phyloP scores from a whole-genome alignment of 352 stramenopile species.

The Globisporangium canariense region DNA sequence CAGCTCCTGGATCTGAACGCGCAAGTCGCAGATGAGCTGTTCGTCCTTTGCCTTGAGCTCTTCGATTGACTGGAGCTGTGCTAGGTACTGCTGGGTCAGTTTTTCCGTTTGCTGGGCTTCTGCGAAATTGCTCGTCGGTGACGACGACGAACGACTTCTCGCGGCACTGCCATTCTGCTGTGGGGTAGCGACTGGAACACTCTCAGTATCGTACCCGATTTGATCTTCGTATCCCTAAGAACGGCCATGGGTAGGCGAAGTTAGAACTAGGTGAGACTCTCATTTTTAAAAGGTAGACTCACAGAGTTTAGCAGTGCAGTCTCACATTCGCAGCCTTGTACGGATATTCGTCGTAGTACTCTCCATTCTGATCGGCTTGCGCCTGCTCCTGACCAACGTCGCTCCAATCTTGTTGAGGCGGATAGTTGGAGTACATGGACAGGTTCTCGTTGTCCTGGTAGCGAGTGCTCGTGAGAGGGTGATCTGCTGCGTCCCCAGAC shows the following conservation, averaged over 20 bases:
- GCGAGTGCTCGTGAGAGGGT: not conserved
- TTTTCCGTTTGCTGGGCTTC: conserved; percentile 10
- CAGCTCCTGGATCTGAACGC: conserved; percentile 13
- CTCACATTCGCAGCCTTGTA: conserved; percentile 13
- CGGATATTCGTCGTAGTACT: conserved; percentile 5
- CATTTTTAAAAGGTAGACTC: no score
- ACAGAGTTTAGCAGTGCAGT: not conserved
- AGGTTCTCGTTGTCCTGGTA: conserved; percentile 7
- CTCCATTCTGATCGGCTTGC: not conserved
- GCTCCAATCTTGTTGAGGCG: conserved; percentile 8
- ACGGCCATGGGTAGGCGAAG: not conserved
- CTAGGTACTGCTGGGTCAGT: conserved; percentile 7
- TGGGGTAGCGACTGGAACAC: not conserved
- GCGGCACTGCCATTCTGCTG: not conserved
- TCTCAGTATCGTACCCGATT: conserved; percentile 16
- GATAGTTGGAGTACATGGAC: conserved; percentile 9
- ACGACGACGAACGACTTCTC: conserved; percentile 4
- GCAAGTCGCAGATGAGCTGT: conserved; percentile 19
- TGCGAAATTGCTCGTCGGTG: not conserved
- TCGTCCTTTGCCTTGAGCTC: conserved; percentile 30
- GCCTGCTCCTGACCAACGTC: not conserved
- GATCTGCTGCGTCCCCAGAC: not conserved
- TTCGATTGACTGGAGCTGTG: conserved; percentile 30
- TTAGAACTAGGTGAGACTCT: not conserved
- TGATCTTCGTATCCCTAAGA: conserved; percentile 1